Percentiles rank a stretch among this genome's conserved stretches.
Conservation (phyloP, 1,139 yeast species). For the Magnusiomyces suaveolens region DNA sequence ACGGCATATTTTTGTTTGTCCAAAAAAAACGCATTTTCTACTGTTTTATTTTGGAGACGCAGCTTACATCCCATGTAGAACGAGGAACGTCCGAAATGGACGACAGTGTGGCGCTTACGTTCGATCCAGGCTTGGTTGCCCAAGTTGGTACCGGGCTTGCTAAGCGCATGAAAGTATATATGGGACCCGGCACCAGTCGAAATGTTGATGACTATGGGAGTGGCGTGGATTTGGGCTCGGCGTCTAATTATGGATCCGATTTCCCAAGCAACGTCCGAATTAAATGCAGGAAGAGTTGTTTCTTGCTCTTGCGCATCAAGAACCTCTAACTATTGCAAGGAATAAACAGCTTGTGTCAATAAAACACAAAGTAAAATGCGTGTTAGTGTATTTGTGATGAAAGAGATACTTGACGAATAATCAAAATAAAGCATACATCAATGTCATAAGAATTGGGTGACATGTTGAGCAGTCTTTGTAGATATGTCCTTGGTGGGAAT, state of each 20-base stretch:
- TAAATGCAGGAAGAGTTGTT: conserved; percentile 25
- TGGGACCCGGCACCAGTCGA: conserved; percentile 44
- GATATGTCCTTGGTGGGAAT: too few species aligned
- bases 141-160: conserved; percentile 37
- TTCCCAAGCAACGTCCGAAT: conserved; percentile 31
- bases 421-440: conserved; percentile 2
- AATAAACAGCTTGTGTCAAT: too few species aligned
- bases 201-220: conserved; percentile 44
- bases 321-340: conserved; percentile 16
- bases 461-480: too few species aligned
- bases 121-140: conserved; percentile 55
- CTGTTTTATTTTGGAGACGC: conserved; percentile 22
- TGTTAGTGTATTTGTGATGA: background rate
- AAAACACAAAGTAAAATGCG: too few species aligned
- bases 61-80: conserved; percentile 45
- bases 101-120: conserved; percentile 45
- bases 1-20: conserved; percentile 43
- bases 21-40: conserved; percentile 35
- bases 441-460: background rate
- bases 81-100: conserved; percentile 46
- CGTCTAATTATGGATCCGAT: conserved; percentile 27
- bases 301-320: conserved; percentile 26
- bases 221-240: conserved; percentile 20
- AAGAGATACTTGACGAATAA: too few species aligned
- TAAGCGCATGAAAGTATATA: conserved; percentile 43